phyloP scores from a whole-genome alignment of 1,284 basidiomycete species.

The Irpex sp. region DNA sequence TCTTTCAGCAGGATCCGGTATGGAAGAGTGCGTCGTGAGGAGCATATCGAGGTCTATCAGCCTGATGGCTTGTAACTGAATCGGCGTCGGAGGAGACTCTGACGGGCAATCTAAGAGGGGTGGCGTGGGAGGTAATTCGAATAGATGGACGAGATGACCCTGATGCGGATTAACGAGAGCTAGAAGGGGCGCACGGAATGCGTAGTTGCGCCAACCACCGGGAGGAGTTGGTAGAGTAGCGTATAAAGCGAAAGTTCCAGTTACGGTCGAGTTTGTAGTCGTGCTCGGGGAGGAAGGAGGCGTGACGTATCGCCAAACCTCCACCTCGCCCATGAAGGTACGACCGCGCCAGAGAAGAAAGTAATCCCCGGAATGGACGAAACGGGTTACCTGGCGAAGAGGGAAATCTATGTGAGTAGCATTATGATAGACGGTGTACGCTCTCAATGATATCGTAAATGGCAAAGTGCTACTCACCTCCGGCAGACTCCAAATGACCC shows the following conservation, averaged over 20 bases:
- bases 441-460: no score
- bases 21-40: neutral
- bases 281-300: constrained; percentile 9
- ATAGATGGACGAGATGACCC: constrained; percentile 14
- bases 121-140: constrained; percentile 13
- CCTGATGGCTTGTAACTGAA: constrained; percentile 11
- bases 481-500: constrained; percentile 18
- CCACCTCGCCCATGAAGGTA: constrained; percentile 15
- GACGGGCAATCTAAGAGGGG: no score
- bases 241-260: constrained; percentile 16
- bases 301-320: constrained; percentile 19
- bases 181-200: constrained; percentile 17
- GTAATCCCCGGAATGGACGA: constrained; percentile 18
- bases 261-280: neutral
- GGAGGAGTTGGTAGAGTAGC: constrained; percentile 14
- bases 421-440: no score
- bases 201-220: constrained; percentile 5
- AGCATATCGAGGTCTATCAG: constrained; percentile 10
- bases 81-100: no score
- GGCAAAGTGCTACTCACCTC: constrained; percentile 10
- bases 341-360: constrained; percentile 15
- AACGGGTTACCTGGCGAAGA: constrained; percentile 2
- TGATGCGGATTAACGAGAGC: constrained; percentile 13
- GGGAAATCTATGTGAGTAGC: neutral
- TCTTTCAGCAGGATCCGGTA: constrained; percentile 4